phyloP scores from a whole-genome alignment of 2,329 filamentous ascomycete species.

The Colletotrichum chlorophyti region DNA sequence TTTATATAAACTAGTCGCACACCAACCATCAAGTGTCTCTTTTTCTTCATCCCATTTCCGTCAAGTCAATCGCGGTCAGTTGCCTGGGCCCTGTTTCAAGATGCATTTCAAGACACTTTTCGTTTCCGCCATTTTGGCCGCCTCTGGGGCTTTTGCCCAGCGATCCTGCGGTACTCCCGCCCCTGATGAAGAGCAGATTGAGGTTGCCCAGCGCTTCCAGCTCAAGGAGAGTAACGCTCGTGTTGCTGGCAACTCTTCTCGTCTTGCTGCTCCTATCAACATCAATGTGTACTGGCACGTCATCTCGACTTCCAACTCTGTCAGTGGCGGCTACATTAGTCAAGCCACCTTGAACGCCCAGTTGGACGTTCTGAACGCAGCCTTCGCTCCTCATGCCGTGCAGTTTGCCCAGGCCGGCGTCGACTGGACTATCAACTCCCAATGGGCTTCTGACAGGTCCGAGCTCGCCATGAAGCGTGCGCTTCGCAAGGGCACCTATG shows the following conservation, averaged over 20 bases:
- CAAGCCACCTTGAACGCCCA: constrained; percentile 44
- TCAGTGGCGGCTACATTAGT: constrained; percentile 42
- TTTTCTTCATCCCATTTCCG: constrained; percentile 2
- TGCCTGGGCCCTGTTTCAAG: constrained; percentile 2
- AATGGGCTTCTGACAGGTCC: constrained; percentile 49
- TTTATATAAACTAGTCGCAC: constrained; percentile 13
- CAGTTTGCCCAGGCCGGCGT: constrained; percentile 51
- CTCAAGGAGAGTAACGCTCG: constrained; percentile 21
- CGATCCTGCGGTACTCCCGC: constrained; percentile 25
- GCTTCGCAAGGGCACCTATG: constrained; percentile 50
- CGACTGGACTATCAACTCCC: constrained; percentile 53
- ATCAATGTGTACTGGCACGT: constrained; percentile 50
- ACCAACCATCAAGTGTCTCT: constrained; percentile 16
- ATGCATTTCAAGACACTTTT: constrained; percentile 26
- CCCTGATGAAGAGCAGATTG: constrained; percentile 16
- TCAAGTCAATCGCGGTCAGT: constrained; percentile 10
- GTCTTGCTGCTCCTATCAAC: constrained; percentile 36
- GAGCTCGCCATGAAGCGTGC: constrained; percentile 52
- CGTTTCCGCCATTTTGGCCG: constrained; percentile 23
- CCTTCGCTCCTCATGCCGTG: constrained; percentile 51
- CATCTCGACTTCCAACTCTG: constrained; percentile 38
- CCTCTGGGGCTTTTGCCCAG: constrained; percentile 22
- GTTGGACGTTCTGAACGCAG: constrained; percentile 51
- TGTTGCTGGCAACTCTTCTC: constrained; percentile 29
- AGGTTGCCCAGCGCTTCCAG: constrained; percentile 18